These are phyloP conservation scores for Primulina eburnea DNA, from an alignment of 257 asterid species.

Conservation along the genomic window DNA sequence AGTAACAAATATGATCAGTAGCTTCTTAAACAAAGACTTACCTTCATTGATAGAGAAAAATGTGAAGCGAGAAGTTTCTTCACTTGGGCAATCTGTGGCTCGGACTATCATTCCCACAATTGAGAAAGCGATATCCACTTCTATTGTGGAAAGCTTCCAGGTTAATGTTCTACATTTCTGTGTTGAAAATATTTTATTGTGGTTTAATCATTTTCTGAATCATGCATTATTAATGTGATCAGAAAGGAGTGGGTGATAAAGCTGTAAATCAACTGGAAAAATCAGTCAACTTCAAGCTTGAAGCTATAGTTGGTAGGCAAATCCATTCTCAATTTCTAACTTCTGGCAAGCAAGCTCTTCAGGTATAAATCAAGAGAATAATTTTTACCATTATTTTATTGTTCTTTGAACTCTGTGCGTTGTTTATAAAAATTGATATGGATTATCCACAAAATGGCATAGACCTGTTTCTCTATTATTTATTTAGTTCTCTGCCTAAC, in stretches of 20 bases:
- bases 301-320: constrained; percentile 75
- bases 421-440: background rate
- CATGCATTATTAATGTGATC: constrained; percentile 38
- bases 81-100: constrained; percentile 75
- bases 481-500: background rate
- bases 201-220: constrained; percentile 8
- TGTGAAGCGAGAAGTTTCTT: constrained; percentile 69
- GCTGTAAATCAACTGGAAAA: constrained; percentile 86
- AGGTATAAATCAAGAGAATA: constrained; percentile 45
- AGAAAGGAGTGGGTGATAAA: constrained; percentile 97
- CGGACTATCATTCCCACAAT: constrained; percentile 62
- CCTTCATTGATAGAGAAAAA: constrained; percentile 72
- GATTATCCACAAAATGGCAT: constrained; percentile 3
- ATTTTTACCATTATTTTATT: background rate
- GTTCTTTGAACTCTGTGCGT: background rate
- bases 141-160: constrained; percentile 82
- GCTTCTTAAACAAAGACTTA: constrained; percentile 75
- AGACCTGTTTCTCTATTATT: background rate
- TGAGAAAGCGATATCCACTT: constrained; percentile 70
- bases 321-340: constrained; percentile 89
- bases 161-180: constrained; percentile 31
- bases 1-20: constrained; percentile 51
- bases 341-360: constrained; percentile 95
- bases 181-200: background rate
- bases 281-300: constrained; percentile 80